phyloP scores from a whole-genome alignment of 2,329 filamentous ascomycete species.

The Nakataea oryzae region DNA sequence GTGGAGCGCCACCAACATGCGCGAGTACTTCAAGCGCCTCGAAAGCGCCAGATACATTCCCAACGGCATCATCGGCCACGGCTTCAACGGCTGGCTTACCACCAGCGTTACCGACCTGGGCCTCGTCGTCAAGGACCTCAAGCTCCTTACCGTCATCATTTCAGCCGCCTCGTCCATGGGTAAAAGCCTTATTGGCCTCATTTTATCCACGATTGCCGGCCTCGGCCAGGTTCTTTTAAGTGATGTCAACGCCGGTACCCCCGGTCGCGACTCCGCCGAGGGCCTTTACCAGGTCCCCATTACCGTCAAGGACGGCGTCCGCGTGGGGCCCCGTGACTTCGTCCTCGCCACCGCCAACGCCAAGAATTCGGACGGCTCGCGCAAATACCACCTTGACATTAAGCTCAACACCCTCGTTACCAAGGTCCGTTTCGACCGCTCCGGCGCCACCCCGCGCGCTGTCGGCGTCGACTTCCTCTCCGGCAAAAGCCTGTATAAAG shows the following conservation, averaged over 20 bases:
- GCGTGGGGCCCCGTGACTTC: conserved; percentile 45
- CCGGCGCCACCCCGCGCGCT: conserved; percentile 12
- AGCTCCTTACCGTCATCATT: conserved; percentile 39
- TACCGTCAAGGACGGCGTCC: conserved; percentile 35
- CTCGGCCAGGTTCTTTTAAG: conserved; percentile 16
- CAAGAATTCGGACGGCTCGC: conserved; percentile 16
- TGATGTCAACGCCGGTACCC: conserved; percentile 38
- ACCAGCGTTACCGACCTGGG: conserved; percentile 9
- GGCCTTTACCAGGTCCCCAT: conserved; percentile 50
- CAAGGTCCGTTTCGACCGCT: conserved; percentile 15
- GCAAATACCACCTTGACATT: conserved; percentile 28
- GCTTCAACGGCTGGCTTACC: conserved; percentile 40
- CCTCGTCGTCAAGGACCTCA: conserved; percentile 26
- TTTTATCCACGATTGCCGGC: conserved; percentile 4
- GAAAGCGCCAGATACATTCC: conserved; percentile 43
- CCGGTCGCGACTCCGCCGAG: conserved; percentile 30
- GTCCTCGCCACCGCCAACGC: conserved; percentile 23
- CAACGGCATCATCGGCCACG: conserved; percentile 34
- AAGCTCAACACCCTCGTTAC: conserved; percentile 20
- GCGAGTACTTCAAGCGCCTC: conserved; percentile 40
- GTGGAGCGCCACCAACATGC: conserved; percentile 43
- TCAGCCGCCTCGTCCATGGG: conserved; percentile 35
- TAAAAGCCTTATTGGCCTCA: conserved; percentile 6
- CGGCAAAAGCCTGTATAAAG: conserved; percentile 21
- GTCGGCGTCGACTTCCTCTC: conserved; percentile 21